phyloP scores from a whole-genome alignment of 257 asterid genomes.

The Capsicum baccatum region DNA sequence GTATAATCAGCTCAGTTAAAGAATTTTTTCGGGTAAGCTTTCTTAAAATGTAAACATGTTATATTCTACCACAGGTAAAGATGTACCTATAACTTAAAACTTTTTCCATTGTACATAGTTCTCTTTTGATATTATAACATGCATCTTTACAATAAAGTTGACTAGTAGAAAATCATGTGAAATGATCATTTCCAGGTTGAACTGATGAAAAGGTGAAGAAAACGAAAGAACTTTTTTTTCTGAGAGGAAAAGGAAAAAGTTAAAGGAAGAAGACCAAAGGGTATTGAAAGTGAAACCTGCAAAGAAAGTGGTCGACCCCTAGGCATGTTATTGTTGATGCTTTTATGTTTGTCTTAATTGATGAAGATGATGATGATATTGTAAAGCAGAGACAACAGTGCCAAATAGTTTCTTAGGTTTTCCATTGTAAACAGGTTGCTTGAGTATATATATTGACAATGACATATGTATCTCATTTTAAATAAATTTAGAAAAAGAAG shows the following conservation, averaged over 20 bases:
- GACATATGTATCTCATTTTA: not conserved
- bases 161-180: not conserved
- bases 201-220: not conserved
- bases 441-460: constrained; percentile 35
- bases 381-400: constrained; percentile 49
- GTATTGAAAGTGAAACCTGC: constrained; percentile 55
- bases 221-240: not conserved
- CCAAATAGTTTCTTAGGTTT: constrained; percentile 50
- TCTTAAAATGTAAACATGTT: no score
- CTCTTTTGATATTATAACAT: not conserved
- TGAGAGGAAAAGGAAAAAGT: not conserved
- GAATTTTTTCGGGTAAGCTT: not conserved
- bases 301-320: constrained; percentile 80
- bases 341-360: constrained; percentile 25
- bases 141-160: not conserved
- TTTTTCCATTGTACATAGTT: not conserved
- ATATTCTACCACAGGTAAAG: no score
- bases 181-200: not conserved
- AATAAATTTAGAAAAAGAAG: not conserved
- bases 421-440: constrained; percentile 41
- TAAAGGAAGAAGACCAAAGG: not conserved
- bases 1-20: not conserved
- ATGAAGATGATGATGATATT: constrained; percentile 35
- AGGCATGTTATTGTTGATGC: constrained; percentile 56
- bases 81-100: not conserved